A percentile compares a stretch with the other conserved stretches of the same genome.
Conservation (phyloP, 163 green algal species). For the Volvox carteri region DNA sequence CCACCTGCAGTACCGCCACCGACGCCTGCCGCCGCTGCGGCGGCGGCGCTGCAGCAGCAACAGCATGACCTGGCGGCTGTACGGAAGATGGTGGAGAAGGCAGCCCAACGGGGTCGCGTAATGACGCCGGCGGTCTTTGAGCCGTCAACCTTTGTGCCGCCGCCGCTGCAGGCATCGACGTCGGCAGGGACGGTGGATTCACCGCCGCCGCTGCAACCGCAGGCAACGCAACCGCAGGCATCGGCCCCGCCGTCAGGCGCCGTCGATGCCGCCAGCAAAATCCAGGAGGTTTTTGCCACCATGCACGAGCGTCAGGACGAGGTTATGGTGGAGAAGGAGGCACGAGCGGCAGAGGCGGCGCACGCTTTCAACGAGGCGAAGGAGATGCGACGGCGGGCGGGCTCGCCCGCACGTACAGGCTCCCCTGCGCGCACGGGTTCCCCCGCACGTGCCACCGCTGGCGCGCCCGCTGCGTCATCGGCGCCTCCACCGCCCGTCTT, state of each 20-base stretch:
- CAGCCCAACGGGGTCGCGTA: conserved; percentile 22
- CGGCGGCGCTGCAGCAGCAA: conserved; percentile 35
- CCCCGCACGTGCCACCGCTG: too few species aligned
- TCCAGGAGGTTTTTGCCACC: conserved; percentile 12
- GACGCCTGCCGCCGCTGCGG: conserved; percentile 18
- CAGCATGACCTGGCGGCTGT: conserved; percentile 42
- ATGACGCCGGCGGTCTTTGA: neutral
- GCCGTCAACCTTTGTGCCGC: conserved; percentile 30
- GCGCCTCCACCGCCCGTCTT: neutral
- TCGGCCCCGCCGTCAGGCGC: neutral
- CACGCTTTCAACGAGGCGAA: conserved; percentile 22
- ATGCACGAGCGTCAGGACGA: conserved; percentile 20
- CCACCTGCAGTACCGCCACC: conserved; percentile 23
- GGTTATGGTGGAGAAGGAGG: conserved; percentile 23
- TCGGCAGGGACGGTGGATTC: neutral
- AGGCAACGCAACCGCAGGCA: neutral
- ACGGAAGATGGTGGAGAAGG: conserved; percentile 47
- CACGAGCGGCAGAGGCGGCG: conserved; percentile 25
- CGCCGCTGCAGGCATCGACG: neutral
- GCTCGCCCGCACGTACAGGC: conserved; percentile 5
- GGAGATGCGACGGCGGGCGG: conserved; percentile 2
- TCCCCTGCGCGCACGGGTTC: neutral
- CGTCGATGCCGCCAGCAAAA: conserved; percentile 16
- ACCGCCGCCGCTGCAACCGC: neutral
- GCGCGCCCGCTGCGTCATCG: neutral